Conservation (phyloP, 179 eudicot genomes). For the Sideroxylon spinosum region DNA sequence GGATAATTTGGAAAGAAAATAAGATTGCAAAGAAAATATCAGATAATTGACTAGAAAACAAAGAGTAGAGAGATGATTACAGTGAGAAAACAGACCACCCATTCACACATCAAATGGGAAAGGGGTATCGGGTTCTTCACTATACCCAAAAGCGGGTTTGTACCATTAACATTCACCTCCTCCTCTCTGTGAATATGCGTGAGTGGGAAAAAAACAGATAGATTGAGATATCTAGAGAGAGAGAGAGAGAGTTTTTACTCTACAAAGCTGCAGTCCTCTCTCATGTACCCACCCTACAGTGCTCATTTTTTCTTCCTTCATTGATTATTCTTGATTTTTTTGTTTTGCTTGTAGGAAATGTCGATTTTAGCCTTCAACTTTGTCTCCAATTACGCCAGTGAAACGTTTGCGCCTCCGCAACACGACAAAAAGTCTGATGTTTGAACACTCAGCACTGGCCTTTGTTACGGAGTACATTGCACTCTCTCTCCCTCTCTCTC, state of each 20-base stretch:
- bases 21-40: not conserved
- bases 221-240: not conserved
- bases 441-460: not conserved
- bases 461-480: no score
- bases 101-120: slow-evolving; percentile 40
- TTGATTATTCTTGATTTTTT: slow-evolving; percentile 21
- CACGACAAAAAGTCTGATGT: slow-evolving; percentile 25
- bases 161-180: slow-evolving; percentile 25
- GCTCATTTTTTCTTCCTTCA: slow-evolving; percentile 1
- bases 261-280: slow-evolving; percentile 41
- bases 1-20: no score
- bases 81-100: slow-evolving; percentile 34
- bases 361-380: slow-evolving; percentile 12
- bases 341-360: slow-evolving; percentile 8
- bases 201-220: slow-evolving; percentile 8
- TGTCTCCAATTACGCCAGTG: slow-evolving; percentile 9
- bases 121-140: slow-evolving; percentile 41
- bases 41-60: not conserved
- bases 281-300: slow-evolving; percentile 33
- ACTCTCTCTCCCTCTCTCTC: no score
- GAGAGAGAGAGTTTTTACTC: slow-evolving; percentile 16
- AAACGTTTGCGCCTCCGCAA: not conserved
- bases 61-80: not conserved
- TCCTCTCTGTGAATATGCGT: slow-evolving; percentile 25
- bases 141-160: slow-evolving; percentile 31